phyloP scores from a whole-genome alignment of 805 yeast species.

The Candida orba region DNA sequence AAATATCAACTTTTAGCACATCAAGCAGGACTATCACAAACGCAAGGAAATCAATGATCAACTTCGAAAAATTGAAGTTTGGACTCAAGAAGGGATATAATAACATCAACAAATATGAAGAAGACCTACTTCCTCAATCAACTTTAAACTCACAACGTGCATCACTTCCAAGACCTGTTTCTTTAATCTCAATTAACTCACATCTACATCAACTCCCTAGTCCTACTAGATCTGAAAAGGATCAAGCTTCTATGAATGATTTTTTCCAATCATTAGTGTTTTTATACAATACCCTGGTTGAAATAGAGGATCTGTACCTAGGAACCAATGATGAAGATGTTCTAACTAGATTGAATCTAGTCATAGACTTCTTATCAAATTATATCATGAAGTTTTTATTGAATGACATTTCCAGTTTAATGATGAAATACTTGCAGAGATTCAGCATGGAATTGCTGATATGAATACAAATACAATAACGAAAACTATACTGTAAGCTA shows the following conservation, averaged over 20 bases:
- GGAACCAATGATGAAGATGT: conserved; percentile 2
- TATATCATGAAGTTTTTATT: conserved; percentile 10
- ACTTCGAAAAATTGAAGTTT: conserved; percentile 3
- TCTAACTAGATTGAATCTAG: conserved; percentile 1
- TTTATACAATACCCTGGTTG: conserved; percentile 5
- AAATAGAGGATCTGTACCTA: conserved; percentile 3
- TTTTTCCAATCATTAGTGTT: conserved; percentile 6
- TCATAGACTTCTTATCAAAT: conserved; percentile 5
- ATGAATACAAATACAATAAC: too few species aligned
- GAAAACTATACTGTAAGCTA: too few species aligned
- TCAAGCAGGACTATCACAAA: neutral
- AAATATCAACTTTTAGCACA: neutral
- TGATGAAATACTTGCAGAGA: conserved; percentile 1
- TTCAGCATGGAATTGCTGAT: neutral
- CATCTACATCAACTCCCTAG: neutral
- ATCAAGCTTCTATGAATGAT: conserved; percentile 8
- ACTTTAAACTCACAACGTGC: neutral
- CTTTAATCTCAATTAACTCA: neutral
- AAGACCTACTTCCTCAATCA: neutral
- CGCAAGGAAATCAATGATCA: conserved; percentile 1
- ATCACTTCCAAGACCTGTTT: neutral
- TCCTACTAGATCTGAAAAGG: conserved; percentile 9
- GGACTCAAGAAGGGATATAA: too few species aligned
- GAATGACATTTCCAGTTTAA: conserved; percentile 2
- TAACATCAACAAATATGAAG: too few species aligned